Base-by-base conservation (phyloP, 192 early-diverging fungal species). In the Entomortierella parvispora region DNA sequence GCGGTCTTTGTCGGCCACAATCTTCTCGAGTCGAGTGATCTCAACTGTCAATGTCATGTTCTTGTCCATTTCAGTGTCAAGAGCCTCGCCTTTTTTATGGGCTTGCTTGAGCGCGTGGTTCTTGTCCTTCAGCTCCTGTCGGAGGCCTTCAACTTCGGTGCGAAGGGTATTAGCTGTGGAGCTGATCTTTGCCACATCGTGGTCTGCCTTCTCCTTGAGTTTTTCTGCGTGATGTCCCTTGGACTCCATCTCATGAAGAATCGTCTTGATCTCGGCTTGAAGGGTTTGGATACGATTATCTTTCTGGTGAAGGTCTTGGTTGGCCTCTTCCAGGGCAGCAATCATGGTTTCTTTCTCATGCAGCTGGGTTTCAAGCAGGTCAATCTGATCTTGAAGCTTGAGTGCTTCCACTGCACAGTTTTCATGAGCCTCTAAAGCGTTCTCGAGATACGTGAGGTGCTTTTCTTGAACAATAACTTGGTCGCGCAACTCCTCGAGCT, bases 361-460 rank as follows among this genome's bases (percentile, higher is more conserved):
- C 14, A 70, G 5, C 17, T 46, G 23, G 28, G 25, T 37, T 43
- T 55, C 8, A 23, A 70, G 68, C 46, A 17, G n/a, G 18, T 56
- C 52, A 25, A 62, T 52, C 52, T 70, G 56, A 15, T 56, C 44
- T 28, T 70, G 51, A 2, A 68, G 59, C 32, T 68, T 1, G 23
- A 67, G 33, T 9, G 20, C 25, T 12, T 76, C 64, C 11, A 33
- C 0, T 8, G 40, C 62, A 18, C 58, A 68, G 29, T 43, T 33
- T 52, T 76, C 65, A 15, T 68, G 72, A 9, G 64, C 34, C 18
- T 45, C 11, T 11, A 68, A 22, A 45, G 65, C 65, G 18, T 68
- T 45, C 18, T 76, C 72, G 10, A 76, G 72, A 56, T 68, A 67
- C 6, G 49, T 56, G 3, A 76, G 45, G 25, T 76, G 72, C 40